phyloP scores from a whole-genome alignment of 805 yeast species.

The Kazachstania martiniae region DNA sequence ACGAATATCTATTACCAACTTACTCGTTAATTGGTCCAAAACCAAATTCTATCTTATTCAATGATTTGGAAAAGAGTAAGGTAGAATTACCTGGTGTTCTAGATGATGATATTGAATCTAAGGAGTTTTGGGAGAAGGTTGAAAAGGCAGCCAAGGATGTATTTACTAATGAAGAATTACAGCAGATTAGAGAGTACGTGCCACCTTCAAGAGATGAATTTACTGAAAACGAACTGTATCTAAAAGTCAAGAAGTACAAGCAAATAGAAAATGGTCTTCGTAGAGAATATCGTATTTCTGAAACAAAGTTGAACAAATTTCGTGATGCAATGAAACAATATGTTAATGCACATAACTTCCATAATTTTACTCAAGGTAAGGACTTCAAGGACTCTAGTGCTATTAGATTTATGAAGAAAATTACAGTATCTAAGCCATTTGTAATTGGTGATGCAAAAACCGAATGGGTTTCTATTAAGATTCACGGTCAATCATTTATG shows the following conservation, averaged over 20 bases:
- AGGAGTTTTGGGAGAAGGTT: constrained; percentile 51
- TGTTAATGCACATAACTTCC: constrained; percentile 86
- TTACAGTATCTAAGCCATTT: constrained; percentile 78
- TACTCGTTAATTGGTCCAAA: constrained; percentile 87
- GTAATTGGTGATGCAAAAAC: constrained; percentile 83
- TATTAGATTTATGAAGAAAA: constrained; percentile 65
- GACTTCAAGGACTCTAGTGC: constrained; percentile 77
- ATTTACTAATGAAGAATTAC: constrained; percentile 20
- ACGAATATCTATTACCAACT: constrained; percentile 89
- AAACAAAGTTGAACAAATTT: constrained; percentile 50
- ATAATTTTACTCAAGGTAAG: constrained; percentile 79
- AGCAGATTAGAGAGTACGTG: constrained; percentile 18
- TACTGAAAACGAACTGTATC: constrained; percentile 30
- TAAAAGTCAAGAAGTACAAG: constrained; percentile 42
- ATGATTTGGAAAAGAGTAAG: constrained; percentile 44
- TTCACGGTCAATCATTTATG: constrained; percentile 98
- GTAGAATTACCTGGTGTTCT: constrained; percentile 46
- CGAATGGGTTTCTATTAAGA: constrained; percentile 92
- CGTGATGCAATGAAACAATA: constrained; percentile 62
- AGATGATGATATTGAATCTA: constrained; percentile 57
- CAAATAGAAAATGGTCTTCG: constrained; percentile 56
- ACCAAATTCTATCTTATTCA: constrained; percentile 56
- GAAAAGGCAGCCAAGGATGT: constrained; percentile 29
- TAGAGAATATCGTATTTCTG: constrained; percentile 55
- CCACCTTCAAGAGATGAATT: constrained; percentile 31